A percentile compares a stretch with the other conserved stretches of the same genome.
These are phyloP conservation scores for Kwoniella sp. DNA, from an alignment of 768 basidiomycete species.

Conservation along the genomic window DNA sequence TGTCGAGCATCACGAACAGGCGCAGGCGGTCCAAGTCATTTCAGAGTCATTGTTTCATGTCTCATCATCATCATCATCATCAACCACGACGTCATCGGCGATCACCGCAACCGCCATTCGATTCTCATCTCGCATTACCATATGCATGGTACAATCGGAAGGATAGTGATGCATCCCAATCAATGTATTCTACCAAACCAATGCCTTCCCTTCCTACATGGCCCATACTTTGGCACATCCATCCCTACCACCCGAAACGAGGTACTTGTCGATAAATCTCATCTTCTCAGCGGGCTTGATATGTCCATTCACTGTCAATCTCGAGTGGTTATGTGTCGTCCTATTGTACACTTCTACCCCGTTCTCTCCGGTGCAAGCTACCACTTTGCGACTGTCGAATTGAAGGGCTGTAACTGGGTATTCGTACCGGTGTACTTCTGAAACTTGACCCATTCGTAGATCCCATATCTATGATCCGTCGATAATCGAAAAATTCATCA, in stretches of 20 bases:
- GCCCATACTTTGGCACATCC: slow-evolving; percentile 89
- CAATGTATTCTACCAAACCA: no score
- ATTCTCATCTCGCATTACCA: no score
- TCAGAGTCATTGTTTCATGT: not conserved
- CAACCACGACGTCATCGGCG: not conserved
- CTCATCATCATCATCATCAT: not conserved
- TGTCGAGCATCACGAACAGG: not conserved
- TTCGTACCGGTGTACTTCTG: slow-evolving; percentile 88
- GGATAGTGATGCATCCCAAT: no score
- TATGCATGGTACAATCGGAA: no score
- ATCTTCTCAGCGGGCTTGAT: slow-evolving; percentile 80
- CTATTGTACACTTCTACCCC: slow-evolving; percentile 94
- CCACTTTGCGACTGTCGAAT: slow-evolving; percentile 90
- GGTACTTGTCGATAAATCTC: slow-evolving; percentile 94
- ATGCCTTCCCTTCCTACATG: slow-evolving; percentile 63
- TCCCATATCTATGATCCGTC: slow-evolving; percentile 92
- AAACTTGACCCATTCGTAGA: slow-evolving; percentile 80
- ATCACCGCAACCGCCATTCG: not conserved
- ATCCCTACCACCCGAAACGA: slow-evolving; percentile 87
- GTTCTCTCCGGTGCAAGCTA: slow-evolving; percentile 90
- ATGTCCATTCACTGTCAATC: slow-evolving; percentile 88
- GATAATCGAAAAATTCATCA: no score
- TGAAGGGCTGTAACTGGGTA: slow-evolving; percentile 86
- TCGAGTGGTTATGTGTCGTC: slow-evolving; percentile 83
- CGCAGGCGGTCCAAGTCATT: not conserved